phyloP scores from a whole-genome alignment of 2,329 filamentous ascomycete genomes.

The Beauveria bassiana region DNA sequence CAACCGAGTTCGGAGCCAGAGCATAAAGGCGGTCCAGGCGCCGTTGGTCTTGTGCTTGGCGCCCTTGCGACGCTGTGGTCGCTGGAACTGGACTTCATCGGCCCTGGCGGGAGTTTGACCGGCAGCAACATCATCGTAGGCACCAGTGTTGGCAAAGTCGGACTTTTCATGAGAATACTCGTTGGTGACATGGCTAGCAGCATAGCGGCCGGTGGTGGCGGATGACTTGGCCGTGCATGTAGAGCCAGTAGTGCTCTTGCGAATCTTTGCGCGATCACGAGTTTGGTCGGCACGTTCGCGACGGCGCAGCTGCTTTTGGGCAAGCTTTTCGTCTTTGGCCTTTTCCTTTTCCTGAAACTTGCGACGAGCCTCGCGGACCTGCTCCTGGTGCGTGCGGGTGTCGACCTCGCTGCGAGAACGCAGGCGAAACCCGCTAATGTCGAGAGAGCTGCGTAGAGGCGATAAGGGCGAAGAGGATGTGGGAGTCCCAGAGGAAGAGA shows the following conservation, averaged over 20 bases:
- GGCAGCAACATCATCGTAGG: conserved; percentile 2
- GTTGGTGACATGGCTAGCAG: conserved; percentile 17
- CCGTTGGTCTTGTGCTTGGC: conserved; percentile 54
- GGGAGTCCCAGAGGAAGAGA: conserved; percentile 17
- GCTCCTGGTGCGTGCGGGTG: conserved; percentile 44
- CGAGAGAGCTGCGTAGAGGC: conserved; percentile 51
- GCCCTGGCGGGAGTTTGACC: conserved; percentile 24
- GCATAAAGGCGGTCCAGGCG: conserved; percentile 55
- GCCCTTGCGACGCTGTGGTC: conserved; percentile 34
- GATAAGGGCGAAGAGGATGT: conserved; percentile 34
- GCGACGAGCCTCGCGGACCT: conserved; percentile 52
- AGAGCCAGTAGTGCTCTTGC: conserved; percentile 31
- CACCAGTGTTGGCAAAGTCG: conserved; percentile 28
- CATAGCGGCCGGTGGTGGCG: conserved; percentile 22
- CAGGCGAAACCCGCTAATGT: conserved; percentile 48
- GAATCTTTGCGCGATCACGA: conserved; percentile 34
- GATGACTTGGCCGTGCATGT: conserved; percentile 24
- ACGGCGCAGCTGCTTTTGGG: conserved; percentile 49
- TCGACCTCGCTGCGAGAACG: conserved; percentile 55
- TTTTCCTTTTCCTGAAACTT: conserved; percentile 56
- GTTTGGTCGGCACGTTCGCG: conserved; percentile 51
- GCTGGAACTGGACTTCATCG: conserved; percentile 37
- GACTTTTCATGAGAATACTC: conserved; percentile 26
- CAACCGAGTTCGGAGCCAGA: conserved; percentile 53
- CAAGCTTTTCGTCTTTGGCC: conserved; percentile 55